Percentiles rank a stretch among this genome's conserved stretches.
Conservation (phyloP, 257 asterid species). For the Vinca minor region DNA sequence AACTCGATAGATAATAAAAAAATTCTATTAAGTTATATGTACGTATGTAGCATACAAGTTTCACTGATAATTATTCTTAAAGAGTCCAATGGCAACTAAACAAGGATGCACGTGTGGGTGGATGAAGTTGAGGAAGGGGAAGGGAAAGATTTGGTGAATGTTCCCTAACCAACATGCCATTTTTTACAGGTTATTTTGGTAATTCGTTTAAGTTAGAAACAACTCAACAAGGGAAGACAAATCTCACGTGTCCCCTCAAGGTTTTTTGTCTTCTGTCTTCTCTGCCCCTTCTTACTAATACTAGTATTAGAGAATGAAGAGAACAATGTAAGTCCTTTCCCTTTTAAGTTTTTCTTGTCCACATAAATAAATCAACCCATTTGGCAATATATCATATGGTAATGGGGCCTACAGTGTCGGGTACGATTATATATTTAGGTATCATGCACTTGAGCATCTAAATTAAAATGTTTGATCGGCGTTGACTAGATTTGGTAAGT, state of each 20-base stretch:
- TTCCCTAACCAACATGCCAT: constrained; percentile 58
- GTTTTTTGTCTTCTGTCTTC: constrained; percentile 15
- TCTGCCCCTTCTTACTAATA: too few relatives aligned
- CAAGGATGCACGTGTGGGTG: constrained; percentile 35
- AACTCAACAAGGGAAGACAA: constrained; percentile 18
- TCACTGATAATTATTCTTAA: too few relatives aligned
- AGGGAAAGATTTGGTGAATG: constrained; percentile 19
- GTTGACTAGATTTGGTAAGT: too few relatives aligned
- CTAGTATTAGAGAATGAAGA: not conserved
- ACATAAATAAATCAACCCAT: not conserved
- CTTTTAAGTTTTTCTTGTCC: not conserved
- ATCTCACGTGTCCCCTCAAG: constrained; percentile 10
- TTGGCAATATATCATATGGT: not conserved
- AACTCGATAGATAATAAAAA: too few relatives aligned
- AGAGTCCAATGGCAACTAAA: not conserved
- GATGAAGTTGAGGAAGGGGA: not conserved
- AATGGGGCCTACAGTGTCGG: constrained; percentile 21
- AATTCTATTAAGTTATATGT: too few relatives aligned
- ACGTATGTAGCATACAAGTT: too few relatives aligned
- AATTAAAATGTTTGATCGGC: too few relatives aligned
- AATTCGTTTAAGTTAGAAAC: constrained; percentile 7
- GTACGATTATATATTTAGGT: too few relatives aligned
- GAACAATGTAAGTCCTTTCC: constrained; percentile 8
- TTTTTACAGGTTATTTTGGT: constrained; percentile 23
- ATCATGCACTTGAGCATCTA: too few relatives aligned